These are phyloP conservation scores for Plantago lanceolata DNA, from an alignment of 305 asterid genomes.

Conservation along the genomic window DNA sequence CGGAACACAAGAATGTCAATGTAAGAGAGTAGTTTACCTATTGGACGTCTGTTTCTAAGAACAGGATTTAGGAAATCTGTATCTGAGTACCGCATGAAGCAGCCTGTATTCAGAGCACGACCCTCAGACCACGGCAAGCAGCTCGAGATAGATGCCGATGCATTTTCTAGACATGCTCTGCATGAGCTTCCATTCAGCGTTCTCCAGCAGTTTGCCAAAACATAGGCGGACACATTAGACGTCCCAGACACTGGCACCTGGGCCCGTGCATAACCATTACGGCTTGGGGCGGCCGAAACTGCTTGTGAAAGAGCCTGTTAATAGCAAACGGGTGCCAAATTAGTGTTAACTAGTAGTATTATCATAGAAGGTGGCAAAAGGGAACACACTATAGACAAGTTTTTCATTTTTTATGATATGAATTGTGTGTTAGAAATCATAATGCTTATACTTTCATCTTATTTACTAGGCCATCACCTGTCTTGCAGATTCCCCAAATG, in stretches of 20 bases:
- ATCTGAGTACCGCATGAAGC: slow-evolving; percentile 8
- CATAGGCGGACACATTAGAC: slow-evolving; percentile 1
- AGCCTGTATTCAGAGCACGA: background rate
- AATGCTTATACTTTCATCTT: too few relatives aligned
- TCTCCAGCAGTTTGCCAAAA: slow-evolving; percentile 7
- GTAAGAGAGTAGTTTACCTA: background rate
- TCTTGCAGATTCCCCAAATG: background rate
- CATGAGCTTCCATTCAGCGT: slow-evolving; percentile 1
- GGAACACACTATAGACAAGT: too few relatives aligned
- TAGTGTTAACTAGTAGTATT: too few relatives aligned
- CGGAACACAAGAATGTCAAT: background rate
- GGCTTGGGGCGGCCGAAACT: background rate
- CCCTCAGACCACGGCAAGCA: slow-evolving; percentile 14
- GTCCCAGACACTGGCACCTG: background rate
- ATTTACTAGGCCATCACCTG: too few relatives aligned
- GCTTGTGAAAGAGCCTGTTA: background rate
- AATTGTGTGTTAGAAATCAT: too few relatives aligned
- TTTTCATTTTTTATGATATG: too few relatives aligned
- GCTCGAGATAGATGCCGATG: background rate
- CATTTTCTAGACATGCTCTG: slow-evolving; percentile 5
- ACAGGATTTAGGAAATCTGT: slow-evolving; percentile 4
- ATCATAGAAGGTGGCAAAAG: too few relatives aligned
- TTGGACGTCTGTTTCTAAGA: background rate
- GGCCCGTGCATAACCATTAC: slow-evolving; percentile 7
- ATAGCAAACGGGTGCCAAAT: too few relatives aligned